Conservation (phyloP, 179 eudicot species). For the Actinidia polygama region DNA sequence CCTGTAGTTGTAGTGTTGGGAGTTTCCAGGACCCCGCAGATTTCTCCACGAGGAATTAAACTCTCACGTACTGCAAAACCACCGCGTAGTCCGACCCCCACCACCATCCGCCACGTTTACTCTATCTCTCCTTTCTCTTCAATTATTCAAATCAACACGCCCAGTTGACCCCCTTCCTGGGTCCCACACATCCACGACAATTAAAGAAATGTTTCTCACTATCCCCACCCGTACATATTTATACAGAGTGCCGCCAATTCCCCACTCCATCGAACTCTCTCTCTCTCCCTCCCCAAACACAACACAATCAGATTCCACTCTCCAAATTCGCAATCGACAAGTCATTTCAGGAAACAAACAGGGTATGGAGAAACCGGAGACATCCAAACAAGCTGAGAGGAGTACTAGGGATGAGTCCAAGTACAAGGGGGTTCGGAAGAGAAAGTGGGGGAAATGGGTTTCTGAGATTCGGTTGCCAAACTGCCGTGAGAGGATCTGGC, state of each 20-base stretch:
- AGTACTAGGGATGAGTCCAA: slow-evolving; percentile 20
- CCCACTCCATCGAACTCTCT: too few relatives aligned
- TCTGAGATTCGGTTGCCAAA: slow-evolving; percentile 77
- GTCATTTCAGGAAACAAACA: too few relatives aligned
- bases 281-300: not conserved
- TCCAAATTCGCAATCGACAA: not conserved
- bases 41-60: not conserved
- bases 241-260: slow-evolving; percentile 10
- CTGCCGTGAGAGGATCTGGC: slow-evolving; percentile 75
- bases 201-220: not conserved
- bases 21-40: not conserved
- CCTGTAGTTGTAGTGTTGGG: too few relatives aligned
- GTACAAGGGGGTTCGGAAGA: slow-evolving; percentile 71
- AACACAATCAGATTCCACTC: not conserved
- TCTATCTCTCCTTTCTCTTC: not conserved
- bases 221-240: not conserved
- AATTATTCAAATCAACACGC: slow-evolving; percentile 19
- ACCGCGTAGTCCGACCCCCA: not conserved
- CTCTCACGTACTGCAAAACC: not conserved
- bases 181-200: not conserved
- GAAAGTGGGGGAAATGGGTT: slow-evolving; percentile 83
- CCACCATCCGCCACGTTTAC: not conserved
- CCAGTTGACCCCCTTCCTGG: not conserved
- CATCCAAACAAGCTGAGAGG: not conserved
- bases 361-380: slow-evolving; percentile 26